Conservation (phyloP, 371 early-diverging fungal species). For the Mucor saturninus region DNA sequence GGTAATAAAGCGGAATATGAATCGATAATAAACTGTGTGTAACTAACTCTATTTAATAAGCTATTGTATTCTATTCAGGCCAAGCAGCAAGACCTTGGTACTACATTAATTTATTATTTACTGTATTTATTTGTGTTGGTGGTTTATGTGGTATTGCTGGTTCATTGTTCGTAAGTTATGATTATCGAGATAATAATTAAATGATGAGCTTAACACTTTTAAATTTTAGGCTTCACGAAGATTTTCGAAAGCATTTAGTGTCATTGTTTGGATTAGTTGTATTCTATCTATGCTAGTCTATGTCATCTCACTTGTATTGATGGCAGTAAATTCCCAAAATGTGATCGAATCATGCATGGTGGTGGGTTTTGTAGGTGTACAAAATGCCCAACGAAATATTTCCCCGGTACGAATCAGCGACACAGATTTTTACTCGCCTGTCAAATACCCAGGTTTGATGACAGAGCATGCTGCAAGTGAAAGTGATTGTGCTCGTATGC, state of each 20-base stretch:
- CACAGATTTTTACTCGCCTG: constrained; percentile 27
- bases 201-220: background rate
- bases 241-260: constrained; percentile 35
- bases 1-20: constrained; percentile 12
- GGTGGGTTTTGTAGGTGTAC: constrained; percentile 29
- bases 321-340: constrained; percentile 16
- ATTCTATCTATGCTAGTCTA: constrained; percentile 25
- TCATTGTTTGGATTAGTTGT: constrained; percentile 30
- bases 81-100: constrained; percentile 30
- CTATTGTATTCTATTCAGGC: constrained; percentile 32
- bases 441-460: constrained; percentile 31
- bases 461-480: constrained; percentile 26
- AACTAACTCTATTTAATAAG: constrained; percentile 4
- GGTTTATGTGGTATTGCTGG: constrained; percentile 34
- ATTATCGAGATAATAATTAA: background rate
- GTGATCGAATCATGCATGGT: constrained; percentile 28
- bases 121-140: constrained; percentile 28
- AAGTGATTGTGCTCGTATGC: constrained; percentile 12
- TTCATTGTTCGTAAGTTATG: constrained; percentile 22
- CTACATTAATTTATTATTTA: constrained; percentile 29
- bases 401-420: constrained; percentile 11
- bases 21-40: background rate
- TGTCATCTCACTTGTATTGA: constrained; percentile 22
- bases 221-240: constrained; percentile 19
- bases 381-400: constrained; percentile 26